These are phyloP conservation scores for Dalbergia oliveri DNA, from an alignment of 306 rosid species.

Conservation along the genomic window DNA sequence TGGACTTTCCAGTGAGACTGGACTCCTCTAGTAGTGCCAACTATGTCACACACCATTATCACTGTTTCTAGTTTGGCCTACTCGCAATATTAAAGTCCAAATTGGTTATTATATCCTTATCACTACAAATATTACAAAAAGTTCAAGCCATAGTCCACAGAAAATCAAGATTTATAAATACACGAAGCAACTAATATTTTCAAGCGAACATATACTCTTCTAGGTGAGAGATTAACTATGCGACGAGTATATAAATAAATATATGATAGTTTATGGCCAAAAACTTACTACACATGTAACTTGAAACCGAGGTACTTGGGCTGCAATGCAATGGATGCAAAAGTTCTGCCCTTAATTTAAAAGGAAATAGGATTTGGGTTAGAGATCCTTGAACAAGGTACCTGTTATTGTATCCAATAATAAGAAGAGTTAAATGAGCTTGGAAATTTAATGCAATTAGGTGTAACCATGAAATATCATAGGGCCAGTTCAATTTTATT, in stretches of 20 bases:
- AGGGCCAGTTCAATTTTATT: neutral
- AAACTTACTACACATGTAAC: conserved; percentile 65
- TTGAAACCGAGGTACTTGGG: conserved; percentile 48
- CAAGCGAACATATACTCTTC: neutral
- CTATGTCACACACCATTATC: conserved; percentile 70
- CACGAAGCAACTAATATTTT: neutral
- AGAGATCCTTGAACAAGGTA: conserved; percentile 50
- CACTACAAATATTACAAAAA: conserved; percentile 9
- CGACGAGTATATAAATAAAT: too few species aligned
- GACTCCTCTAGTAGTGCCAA: conserved; percentile 71
- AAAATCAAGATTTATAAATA: neutral
- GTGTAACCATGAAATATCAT: neutral
- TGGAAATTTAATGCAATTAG: neutral
- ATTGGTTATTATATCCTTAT: neutral
- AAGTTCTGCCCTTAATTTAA: conserved; percentile 55
- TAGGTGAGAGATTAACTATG: too few species aligned
- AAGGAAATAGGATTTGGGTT: conserved; percentile 60
- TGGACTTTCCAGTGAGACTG: conserved; percentile 65
- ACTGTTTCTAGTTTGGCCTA: conserved; percentile 90
- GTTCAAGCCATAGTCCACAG: conserved; percentile 46
- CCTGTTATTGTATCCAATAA: conserved; percentile 59
- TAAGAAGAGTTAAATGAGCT: conserved; percentile 17
- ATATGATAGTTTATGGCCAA: too few species aligned
- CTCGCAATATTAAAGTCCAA: conserved; percentile 8
- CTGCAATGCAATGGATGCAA: conserved; percentile 48